phyloP scores from a whole-genome alignment of 2,329 filamentous ascomycete genomes.

The Beauveria australis region DNA sequence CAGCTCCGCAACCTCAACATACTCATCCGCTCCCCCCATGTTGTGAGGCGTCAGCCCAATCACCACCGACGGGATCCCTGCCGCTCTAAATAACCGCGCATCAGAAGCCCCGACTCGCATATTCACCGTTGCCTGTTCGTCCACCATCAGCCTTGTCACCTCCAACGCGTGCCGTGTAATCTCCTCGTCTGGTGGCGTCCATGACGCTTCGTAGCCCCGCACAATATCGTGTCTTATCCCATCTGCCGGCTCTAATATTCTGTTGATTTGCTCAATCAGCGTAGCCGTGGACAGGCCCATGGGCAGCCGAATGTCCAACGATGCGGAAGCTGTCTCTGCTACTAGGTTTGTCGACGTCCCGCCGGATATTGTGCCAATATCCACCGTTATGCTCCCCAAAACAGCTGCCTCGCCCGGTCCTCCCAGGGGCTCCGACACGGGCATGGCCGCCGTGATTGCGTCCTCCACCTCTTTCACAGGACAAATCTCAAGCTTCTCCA shows the following conservation, averaged over 20 bases:
- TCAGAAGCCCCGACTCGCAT: conserved; percentile 13
- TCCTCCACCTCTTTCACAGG: not conserved
- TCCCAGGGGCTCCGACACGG: conserved; percentile 11
- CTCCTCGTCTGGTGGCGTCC: conserved; percentile 10
- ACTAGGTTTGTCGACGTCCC: conserved; percentile 13
- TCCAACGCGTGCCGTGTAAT: conserved; percentile 8
- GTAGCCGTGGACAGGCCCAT: conserved; percentile 7
- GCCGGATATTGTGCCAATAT: conserved; percentile 13
- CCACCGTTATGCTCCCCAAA: conserved; percentile 10
- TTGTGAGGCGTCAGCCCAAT: conserved; percentile 13
- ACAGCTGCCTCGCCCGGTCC: conserved; percentile 10
- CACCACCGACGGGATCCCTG: conserved; percentile 11
- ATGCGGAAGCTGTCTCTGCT: conserved; percentile 9
- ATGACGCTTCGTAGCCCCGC: conserved; percentile 11
- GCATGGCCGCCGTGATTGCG: not conserved
- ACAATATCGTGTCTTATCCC: not conserved
- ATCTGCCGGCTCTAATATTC: not conserved
- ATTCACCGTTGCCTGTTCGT: conserved; percentile 7
- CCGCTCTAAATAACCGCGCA: conserved; percentile 9
- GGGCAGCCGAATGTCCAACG: conserved; percentile 11
- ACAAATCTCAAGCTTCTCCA: conserved; percentile 1
- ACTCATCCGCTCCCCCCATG: conserved; percentile 13
- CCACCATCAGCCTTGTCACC: conserved; percentile 7
- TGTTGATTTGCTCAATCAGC: not conserved
- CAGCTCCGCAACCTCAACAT: conserved; percentile 9